Evolutionary conservation across 306 rosid species (phyloP).

Genomic region (Coriaria nepalensis): DNA sequence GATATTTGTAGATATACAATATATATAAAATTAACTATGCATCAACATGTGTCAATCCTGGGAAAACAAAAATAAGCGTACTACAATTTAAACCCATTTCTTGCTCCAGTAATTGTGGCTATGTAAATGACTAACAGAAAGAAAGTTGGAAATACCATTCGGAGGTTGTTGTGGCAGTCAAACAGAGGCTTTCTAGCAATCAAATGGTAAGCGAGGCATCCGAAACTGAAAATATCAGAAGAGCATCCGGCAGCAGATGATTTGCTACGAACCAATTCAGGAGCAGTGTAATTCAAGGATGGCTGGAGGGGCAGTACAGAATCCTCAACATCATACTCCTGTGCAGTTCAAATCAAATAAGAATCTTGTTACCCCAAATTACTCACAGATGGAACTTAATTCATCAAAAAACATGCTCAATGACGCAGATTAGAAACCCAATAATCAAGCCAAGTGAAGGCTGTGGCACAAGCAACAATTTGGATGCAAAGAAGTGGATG

Average conservation of each 20-base stretch:
- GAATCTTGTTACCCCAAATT: conserved; percentile 2
- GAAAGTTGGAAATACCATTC: conserved; percentile 50
- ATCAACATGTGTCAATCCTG: too few relatives aligned
- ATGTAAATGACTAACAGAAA: too few relatives aligned
- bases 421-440: too few relatives aligned
- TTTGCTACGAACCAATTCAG: conserved; percentile 71
- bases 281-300: conserved; percentile 84
- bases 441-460: too few relatives aligned
- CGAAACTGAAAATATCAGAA: conserved; percentile 93
- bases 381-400: conserved; percentile 2
- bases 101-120: too few relatives aligned
- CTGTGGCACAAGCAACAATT: too few relatives aligned
- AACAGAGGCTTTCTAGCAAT: conserved; percentile 74
- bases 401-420: not conserved
- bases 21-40: too few relatives aligned
- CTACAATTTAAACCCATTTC: too few relatives aligned
- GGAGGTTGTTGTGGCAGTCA: conserved; percentile 84
- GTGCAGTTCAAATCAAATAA: conserved; percentile 14
- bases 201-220: conserved; percentile 90
- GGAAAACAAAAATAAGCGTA: too few relatives aligned
- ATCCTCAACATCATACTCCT: conserved; percentile 98
- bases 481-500: too few relatives aligned
- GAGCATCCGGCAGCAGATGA: conserved; percentile 40
- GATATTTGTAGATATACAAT: too few relatives aligned
- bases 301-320: conserved; percentile 89